These are phyloP conservation scores for Aspergillus unguis DNA, from an alignment of 2,329 filamentous ascomycete species.

Conservation along the genomic window DNA sequence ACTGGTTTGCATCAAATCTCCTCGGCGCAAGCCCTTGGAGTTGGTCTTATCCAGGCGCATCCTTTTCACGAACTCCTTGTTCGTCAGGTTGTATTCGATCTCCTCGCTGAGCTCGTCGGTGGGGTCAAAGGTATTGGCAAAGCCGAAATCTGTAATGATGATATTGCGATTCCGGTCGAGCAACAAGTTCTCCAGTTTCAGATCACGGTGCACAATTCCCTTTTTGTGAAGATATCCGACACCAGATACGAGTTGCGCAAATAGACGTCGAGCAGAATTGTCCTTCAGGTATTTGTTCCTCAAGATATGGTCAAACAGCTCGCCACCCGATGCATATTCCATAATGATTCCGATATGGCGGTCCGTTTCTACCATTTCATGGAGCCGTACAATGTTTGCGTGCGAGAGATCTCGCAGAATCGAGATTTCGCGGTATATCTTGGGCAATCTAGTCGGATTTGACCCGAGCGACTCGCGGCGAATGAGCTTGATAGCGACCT, in stretches of 20 bases:
- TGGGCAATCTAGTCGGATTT: conserved; percentile 84
- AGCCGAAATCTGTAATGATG: conserved; percentile 99
- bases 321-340: conserved; percentile 95
- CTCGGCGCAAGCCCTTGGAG: conserved; percentile 71
- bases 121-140: conserved; percentile 95
- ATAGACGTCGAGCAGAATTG: conserved; percentile 80
- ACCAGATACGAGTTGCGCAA: conserved; percentile 92
- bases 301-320: conserved; percentile 96
- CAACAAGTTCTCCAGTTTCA: conserved; percentile 93
- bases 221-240: conserved; percentile 98
- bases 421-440: conserved; percentile 95
- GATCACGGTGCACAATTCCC: conserved; percentile 93
- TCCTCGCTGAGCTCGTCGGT: conserved; percentile 84
- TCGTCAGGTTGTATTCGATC: conserved; percentile 79
- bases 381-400: conserved; percentile 92
- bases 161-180: conserved; percentile 97
- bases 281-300: conserved; percentile 97
- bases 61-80: conserved; percentile 83
- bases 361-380: conserved; percentile 98
- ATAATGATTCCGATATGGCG: conserved; percentile 96
- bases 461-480: conserved; percentile 83
- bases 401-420: conserved; percentile 86
- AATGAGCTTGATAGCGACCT: conserved; percentile 98
- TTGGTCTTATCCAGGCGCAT: conserved; percentile 79
- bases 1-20: conserved; percentile 98